Base-by-base conservation (phyloP, 1,284 basidiomycete genomes). In the Trametes versicolor region DNA sequence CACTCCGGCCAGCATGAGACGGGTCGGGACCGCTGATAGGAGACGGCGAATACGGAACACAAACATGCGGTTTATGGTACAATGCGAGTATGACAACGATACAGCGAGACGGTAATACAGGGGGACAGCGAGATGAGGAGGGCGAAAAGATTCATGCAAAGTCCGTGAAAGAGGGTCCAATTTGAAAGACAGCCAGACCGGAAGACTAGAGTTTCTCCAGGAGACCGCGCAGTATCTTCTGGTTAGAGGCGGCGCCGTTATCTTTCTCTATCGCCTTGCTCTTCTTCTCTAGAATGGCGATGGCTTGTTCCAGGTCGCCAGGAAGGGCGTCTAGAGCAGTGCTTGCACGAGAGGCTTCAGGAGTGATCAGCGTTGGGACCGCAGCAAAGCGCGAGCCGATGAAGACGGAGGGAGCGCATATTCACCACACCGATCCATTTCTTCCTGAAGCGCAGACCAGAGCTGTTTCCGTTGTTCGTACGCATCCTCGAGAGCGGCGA, bases 371-470 rank as follows among this genome's bases (percentile, higher is more conserved):
- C 23, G 19, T 36, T 37, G 53, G 57, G 29, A 23, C 15, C 8
- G n/a, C 51, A 29, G n/a, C 61, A 3, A 39, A 32, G 48, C 53
- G 53, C 19, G 27, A 39, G 25, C n/a, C 53, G 23, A 23, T 17
- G 3, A 49, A 52, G 62, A 41, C 63, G 23, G 6, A 25, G 63
- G 68, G 62, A 60, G 58, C 56, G 45, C 60, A 60, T 65, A 72
- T 67, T 63, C 78, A 86, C 86, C 82, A 70, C 81, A 82, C 58
- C 77, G 75, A 37, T 82, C 75, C n/a, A 86, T 60, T 4, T 77
- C 74, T 17, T 75, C 73, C 47, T 84, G 76, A 21, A 87, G 76
- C 12, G 80, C 74, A 21, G 68, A 58, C 84, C 84, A 87, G 25
- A 87, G 78, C 51, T 76, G 72, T 21, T 83, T 81, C 47, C 85